Conservation (phyloP, 352 stramenopile species). For the Phytophthora cactorum region DNA sequence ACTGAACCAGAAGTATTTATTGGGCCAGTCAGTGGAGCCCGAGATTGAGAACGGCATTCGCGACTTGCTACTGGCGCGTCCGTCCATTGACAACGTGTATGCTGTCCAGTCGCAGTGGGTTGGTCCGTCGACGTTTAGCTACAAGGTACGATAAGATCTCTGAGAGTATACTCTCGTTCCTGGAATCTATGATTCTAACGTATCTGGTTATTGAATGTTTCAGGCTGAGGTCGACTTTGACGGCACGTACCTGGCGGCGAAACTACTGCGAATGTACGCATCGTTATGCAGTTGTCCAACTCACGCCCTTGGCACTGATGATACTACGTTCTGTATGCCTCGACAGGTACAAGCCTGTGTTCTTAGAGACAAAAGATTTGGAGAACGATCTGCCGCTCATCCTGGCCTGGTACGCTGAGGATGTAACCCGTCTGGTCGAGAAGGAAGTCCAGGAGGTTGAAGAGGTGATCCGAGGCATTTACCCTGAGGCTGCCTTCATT, state of each 20-base stretch:
- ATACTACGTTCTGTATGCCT: conserved; percentile 13
- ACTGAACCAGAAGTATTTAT: conserved; percentile 97
- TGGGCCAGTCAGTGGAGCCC: conserved; percentile 96
- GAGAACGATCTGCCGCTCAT: conserved; percentile 95
- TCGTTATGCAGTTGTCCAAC: neutral
- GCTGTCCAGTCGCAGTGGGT: conserved; percentile 98
- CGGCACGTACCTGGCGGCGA: conserved; percentile 96
- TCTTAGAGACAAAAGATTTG: conserved; percentile 89
- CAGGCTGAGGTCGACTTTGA: conserved; percentile 99
- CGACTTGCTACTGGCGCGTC: conserved; percentile 76
- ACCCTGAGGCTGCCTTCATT: conserved; percentile 97
- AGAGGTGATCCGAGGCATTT: conserved; percentile 91
- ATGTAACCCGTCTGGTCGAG: conserved; percentile 96
- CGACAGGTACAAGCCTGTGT: conserved; percentile 92
- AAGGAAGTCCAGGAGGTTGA: conserved; percentile 97
- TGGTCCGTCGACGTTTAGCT: conserved; percentile 97
- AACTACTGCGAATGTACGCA: conserved; percentile 89
- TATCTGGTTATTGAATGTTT: conserved; percentile 9
- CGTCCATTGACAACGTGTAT: conserved; percentile 95
- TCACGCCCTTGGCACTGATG: conserved; percentile 12
- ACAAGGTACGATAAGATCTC: conserved; percentile 95
- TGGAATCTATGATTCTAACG: conserved; percentile 11
- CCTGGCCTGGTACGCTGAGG: conserved; percentile 94
- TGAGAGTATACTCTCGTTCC: too few species aligned
- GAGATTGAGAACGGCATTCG: conserved; percentile 90